Conservation (phyloP, 805 yeast genomes). For the Ogataea pini region DNA sequence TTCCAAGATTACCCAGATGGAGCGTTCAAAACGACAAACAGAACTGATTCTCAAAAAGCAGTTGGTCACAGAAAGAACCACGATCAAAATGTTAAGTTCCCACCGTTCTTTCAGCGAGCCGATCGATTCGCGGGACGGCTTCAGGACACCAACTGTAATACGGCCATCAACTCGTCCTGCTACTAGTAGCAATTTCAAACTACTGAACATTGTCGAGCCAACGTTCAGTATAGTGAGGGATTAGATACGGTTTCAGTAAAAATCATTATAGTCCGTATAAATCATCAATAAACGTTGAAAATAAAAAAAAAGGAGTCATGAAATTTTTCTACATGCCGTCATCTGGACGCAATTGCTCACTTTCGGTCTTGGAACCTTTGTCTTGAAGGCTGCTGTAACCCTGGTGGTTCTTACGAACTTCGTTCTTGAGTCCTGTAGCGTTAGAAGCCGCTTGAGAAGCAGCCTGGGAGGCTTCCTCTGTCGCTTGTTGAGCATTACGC, state of each 20-base stretch:
- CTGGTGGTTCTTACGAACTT: slow-evolving; percentile 11
- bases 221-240: slow-evolving; percentile 21
- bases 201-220: slow-evolving; percentile 27
- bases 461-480: slow-evolving; percentile 14
- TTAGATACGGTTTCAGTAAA: slow-evolving; percentile 1
- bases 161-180: slow-evolving; percentile 64
- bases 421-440: neutral
- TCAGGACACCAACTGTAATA: slow-evolving; percentile 47
- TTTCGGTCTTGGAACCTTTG: slow-evolving; percentile 43
- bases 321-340: slow-evolving; percentile 37
- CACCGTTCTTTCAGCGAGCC: slow-evolving; percentile 20
- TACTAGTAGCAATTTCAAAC: slow-evolving; percentile 75
- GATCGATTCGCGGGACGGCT: slow-evolving; percentile 10
- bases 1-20: slow-evolving; percentile 22
- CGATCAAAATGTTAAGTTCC: slow-evolving; percentile 23
- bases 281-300: too few relatives aligned
- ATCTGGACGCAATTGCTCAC: slow-evolving; percentile 48
- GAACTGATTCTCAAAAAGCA: slow-evolving; percentile 25
- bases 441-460: slow-evolving; percentile 1
- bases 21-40: slow-evolving; percentile 24
- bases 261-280: neutral
- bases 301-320: too few relatives aligned
- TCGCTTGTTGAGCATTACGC: slow-evolving; percentile 1
- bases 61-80: slow-evolving; percentile 27
- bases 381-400: slow-evolving; percentile 45